Evolutionary conservation across 805 yeast species (phyloP).

Genomic region (Candida michaelii): DNA sequence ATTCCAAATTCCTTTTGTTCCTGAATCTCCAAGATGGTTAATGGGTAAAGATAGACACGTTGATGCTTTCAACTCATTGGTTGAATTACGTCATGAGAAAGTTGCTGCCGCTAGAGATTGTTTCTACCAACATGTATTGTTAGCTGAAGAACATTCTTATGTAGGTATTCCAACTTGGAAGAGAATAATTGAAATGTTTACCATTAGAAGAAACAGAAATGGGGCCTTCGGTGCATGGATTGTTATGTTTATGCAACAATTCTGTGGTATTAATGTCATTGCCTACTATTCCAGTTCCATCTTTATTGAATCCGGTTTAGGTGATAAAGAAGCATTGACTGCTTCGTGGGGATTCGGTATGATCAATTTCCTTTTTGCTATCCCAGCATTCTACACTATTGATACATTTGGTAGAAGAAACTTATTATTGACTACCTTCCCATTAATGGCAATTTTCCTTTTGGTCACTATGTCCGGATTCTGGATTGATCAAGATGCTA

Average conservation of each 20-base stretch:
- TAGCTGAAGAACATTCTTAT: conserved; percentile 61
- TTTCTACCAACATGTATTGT: conserved; percentile 55
- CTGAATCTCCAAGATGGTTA: conserved; percentile 73
- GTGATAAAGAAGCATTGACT: conserved; percentile 59
- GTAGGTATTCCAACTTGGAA: conserved; percentile 42
- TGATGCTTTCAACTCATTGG: conserved; percentile 52
- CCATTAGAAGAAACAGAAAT: conserved; percentile 78
- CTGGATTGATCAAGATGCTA: conserved; percentile 53
- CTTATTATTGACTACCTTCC: conserved; percentile 58
- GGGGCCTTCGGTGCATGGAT: conserved; percentile 79
- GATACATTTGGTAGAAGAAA: conserved; percentile 76
- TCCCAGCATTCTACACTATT: conserved; percentile 79
- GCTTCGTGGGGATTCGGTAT: conserved; percentile 89
- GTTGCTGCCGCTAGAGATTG: conserved; percentile 66
- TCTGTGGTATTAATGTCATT: conserved; percentile 87
- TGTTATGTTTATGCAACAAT: conserved; percentile 88
- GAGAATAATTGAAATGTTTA: conserved; percentile 58
- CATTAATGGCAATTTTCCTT: conserved; percentile 60
- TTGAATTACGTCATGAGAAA: conserved; percentile 43
- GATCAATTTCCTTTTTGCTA: conserved; percentile 74
- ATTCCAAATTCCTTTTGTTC: conserved; percentile 52
- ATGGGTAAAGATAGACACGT: conserved; percentile 50
- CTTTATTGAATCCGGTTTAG: conserved; percentile 65
- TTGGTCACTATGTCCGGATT: conserved; percentile 69
- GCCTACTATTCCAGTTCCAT: conserved; percentile 83